These are phyloP conservation scores for Filosporella fistucella DNA, from an alignment of 495 filamentous ascomycete species.

Conservation along the genomic window DNA sequence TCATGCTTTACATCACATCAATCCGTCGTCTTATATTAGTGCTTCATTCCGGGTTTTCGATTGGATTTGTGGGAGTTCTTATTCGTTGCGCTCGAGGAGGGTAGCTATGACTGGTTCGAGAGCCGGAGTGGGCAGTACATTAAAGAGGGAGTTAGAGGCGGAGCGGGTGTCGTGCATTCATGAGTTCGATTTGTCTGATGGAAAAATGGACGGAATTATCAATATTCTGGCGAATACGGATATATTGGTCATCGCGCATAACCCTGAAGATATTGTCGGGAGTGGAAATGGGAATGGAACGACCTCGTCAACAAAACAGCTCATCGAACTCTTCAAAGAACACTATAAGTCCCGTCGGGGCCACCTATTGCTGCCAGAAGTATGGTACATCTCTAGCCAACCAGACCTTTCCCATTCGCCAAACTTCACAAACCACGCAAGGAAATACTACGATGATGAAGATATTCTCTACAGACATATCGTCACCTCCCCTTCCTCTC, in stretches of 20 bases:
- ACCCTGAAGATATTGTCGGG: neutral
- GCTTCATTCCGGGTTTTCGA: conserved; percentile 11
- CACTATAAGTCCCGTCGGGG: neutral
- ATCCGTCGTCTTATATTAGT: neutral
- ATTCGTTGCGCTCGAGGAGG: neutral
- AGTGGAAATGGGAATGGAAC: neutral
- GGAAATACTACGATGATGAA: neutral
- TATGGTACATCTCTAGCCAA: neutral
- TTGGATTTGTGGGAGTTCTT: conserved; percentile 6
- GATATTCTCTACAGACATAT: neutral
- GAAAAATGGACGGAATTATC: neutral
- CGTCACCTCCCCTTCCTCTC: neutral
- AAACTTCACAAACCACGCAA: neutral
- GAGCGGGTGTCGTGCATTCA: neutral
- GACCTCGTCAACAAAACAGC: neutral
- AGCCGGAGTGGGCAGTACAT: neutral
- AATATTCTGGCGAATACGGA: neutral
- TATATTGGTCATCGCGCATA: neutral
- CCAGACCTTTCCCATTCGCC: neutral
- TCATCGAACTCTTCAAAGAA: neutral
- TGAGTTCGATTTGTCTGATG: neutral
- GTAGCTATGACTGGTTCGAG: neutral
- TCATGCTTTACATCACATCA: conserved; percentile 3
- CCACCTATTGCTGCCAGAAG: neutral
- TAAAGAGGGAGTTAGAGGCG: neutral